Conservation (phyloP, 208 protist genomes). For the Acanthamoeba divionensis region DNA sequence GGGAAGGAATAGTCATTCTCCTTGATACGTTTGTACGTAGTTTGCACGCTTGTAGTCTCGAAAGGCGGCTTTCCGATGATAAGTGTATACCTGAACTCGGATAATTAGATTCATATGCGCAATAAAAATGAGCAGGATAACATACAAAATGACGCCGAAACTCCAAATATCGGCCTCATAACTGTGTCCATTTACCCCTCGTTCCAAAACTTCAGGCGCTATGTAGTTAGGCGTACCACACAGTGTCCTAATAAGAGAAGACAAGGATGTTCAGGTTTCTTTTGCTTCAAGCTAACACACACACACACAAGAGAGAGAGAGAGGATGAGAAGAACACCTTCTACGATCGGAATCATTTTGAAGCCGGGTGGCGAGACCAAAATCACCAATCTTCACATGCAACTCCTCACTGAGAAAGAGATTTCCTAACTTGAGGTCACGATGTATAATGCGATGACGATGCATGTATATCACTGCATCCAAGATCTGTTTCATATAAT, state of each 20-base stretch:
- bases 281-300: too few species aligned
- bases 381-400: conserved; percentile 89
- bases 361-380: conserved; percentile 86
- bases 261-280: not conserved
- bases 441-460: conserved; percentile 91
- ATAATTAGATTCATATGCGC: not conserved
- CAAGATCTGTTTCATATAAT: conserved; percentile 92
- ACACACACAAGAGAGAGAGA: too few species aligned
- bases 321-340: conserved; percentile 35
- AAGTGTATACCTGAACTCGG: conserved; percentile 84
- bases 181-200: conserved; percentile 85
- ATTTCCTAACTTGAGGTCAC: conserved; percentile 95
- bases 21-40: conserved; percentile 93
- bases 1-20: conserved; percentile 92
- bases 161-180: conserved; percentile 97
- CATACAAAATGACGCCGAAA: conserved; percentile 94
- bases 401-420: conserved; percentile 87
- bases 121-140: not conserved
- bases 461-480: conserved; percentile 93
- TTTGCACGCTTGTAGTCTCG: conserved; percentile 93
- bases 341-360: conserved; percentile 66
- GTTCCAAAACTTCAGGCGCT: conserved; percentile 87
- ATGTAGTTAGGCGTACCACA: conserved; percentile 96
- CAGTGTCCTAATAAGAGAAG: conserved; percentile 73
- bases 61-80: conserved; percentile 97